Evolutionary conservation across 2,329 filamentous ascomycete genomes (phyloP).

Genomic region (Ceratocystis cacaofunesta): DNA sequence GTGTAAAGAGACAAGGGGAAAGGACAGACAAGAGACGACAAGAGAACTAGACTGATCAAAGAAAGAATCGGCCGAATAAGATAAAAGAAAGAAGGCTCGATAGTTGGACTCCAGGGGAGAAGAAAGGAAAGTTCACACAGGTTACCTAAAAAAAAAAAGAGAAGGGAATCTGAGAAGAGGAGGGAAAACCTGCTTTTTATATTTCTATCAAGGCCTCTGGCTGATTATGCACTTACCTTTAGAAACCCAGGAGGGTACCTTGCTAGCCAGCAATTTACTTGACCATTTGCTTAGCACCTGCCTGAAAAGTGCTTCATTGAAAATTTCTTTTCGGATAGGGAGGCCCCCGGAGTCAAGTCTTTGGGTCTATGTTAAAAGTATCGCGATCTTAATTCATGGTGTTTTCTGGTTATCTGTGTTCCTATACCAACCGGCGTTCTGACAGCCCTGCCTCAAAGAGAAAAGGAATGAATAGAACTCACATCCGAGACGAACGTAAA

Average conservation of each 20-base stretch:
- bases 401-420: background rate
- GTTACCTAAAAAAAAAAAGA: background rate
- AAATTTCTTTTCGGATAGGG: background rate
- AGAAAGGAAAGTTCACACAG: conserved; percentile 1
- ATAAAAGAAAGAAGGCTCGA: background rate
- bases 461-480: background rate
- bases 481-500: background rate
- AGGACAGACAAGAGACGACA: background rate
- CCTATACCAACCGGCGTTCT: background rate
- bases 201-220: background rate
- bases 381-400: background rate
- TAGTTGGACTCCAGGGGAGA: background rate
- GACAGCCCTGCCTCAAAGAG: background rate
- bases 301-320: background rate
- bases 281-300: background rate
- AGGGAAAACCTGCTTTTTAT: background rate
- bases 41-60: background rate
- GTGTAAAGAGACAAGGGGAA: background rate
- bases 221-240: conserved; percentile 1
- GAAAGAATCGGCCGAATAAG: background rate
- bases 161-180: background rate
- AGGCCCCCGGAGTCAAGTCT: background rate
- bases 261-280: background rate
- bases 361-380: background rate
- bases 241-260: background rate